Evolutionary conservation across 2,329 filamentous ascomycete genomes (phyloP).

Genomic region (Aspergillus fijiensis): DNA sequence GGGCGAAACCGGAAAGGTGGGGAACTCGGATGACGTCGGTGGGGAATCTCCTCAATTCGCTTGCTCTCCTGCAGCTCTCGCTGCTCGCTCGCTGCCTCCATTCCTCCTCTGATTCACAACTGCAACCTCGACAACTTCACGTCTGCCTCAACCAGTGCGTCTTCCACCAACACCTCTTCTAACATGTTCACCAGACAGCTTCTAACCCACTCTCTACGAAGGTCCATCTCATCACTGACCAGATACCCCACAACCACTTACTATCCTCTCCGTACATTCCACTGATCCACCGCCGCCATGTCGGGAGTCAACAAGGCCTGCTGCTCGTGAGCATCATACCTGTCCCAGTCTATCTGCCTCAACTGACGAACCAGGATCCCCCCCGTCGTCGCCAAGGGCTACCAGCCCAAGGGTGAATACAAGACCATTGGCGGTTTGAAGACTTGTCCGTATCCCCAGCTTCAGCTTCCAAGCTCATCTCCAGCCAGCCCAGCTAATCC

Average conservation of each 20-base stretch:
- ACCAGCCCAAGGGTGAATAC: conserved; percentile 59
- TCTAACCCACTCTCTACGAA: conserved; percentile 26
- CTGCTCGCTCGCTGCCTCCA: background rate
- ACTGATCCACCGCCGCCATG: conserved; percentile 33
- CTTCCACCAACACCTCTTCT: background rate
- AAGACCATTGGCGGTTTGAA: conserved; percentile 61
- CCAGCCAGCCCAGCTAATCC: background rate
- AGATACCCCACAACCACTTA: conserved; percentile 9
- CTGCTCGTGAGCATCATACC: conserved; percentile 39
- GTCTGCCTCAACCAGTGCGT: conserved; percentile 3
- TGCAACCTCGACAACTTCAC: background rate
- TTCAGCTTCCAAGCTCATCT: too few relatives aligned
- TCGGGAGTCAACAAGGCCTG: conserved; percentile 46
- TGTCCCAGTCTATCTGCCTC: background rate
- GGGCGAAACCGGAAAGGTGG: background rate
- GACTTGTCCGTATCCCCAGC: conserved; percentile 49
- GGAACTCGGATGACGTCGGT: conserved; percentile 11
- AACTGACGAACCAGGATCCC: conserved; percentile 35
- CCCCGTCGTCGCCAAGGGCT: conserved; percentile 45
- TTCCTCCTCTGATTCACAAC: background rate
- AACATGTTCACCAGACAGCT: conserved; percentile 24
- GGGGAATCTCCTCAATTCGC: background rate
- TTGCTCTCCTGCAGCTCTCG: background rate
- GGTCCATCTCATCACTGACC: conserved; percentile 17
- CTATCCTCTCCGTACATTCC: conserved; percentile 12